Conservation (phyloP, 2,329 filamentous ascomycete genomes). For the Elsinoe australis region DNA sequence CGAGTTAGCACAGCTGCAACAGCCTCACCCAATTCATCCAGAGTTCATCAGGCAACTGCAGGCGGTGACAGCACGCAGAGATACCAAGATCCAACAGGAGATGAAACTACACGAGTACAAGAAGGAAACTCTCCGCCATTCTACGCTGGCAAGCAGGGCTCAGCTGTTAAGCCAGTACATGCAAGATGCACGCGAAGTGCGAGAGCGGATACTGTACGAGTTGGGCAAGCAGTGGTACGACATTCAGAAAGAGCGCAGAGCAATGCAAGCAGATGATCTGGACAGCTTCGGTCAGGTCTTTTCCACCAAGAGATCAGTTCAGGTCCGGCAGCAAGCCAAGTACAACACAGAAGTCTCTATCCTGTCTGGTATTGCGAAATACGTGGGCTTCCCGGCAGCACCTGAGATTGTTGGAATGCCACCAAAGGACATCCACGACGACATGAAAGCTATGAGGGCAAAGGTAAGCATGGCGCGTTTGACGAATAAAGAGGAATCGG, state of each 20-base stretch:
- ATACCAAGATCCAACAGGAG: constrained; percentile 71
- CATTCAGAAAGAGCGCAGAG: constrained; percentile 80
- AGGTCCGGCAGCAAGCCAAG: constrained; percentile 74
- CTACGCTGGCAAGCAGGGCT: constrained; percentile 70
- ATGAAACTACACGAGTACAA: constrained; percentile 67
- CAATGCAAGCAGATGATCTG: constrained; percentile 66
- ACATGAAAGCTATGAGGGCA: constrained; percentile 66
- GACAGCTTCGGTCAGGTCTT: constrained; percentile 78
- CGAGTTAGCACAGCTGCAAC: constrained; percentile 54
- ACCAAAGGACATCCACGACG: constrained; percentile 68
- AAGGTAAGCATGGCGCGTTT: too few relatives aligned
- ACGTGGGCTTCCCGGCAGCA: constrained; percentile 93
- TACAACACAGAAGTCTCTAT: constrained; percentile 95
- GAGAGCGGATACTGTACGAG: constrained; percentile 70
- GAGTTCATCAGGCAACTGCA: constrained; percentile 87
- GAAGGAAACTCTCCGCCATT: constrained; percentile 62
- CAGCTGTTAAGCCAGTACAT: constrained; percentile 88
- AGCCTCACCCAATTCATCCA: constrained; percentile 63
- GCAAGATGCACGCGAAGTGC: constrained; percentile 73
- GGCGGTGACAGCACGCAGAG: constrained; percentile 72
- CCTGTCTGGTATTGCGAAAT: constrained; percentile 82
- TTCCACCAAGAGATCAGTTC: constrained; percentile 65
- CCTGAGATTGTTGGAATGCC: constrained; percentile 71
- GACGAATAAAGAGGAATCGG: too few relatives aligned
- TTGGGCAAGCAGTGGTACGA: constrained; percentile 88